These are phyloP conservation scores for Carallia brachiata DNA, from an alignment of 345 rosid genomes.

Conservation along the genomic window DNA sequence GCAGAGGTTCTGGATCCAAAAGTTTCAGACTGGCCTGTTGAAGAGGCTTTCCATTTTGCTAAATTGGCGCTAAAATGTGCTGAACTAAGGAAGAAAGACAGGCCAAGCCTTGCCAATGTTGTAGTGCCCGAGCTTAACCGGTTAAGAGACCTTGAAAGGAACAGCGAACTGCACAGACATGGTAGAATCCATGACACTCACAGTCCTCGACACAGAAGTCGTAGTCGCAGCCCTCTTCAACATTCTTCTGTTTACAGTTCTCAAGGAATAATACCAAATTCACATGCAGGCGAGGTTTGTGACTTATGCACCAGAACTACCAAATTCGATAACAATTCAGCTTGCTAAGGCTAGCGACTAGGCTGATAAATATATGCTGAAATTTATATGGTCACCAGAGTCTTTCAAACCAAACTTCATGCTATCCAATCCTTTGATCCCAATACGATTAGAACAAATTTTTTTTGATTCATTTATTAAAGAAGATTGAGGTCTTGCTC, in stretches of 20 bases:
- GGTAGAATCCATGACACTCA: too few relatives aligned
- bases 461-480: neutral
- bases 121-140: slow-evolving; percentile 71
- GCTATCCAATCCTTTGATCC: too few relatives aligned
- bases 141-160: slow-evolving; percentile 45
- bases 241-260: slow-evolving; percentile 8
- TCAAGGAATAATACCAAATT: slow-evolving; percentile 6
- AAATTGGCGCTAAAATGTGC: slow-evolving; percentile 59
- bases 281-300: slow-evolving; percentile 22
- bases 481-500: neutral
- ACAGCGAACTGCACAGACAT: slow-evolving; percentile 10
- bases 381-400: too few relatives aligned
- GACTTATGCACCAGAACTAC: neutral
- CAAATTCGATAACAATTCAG: too few relatives aligned
- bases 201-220: neutral
- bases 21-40: slow-evolving; percentile 72
- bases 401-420: too few relatives aligned
- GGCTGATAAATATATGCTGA: too few relatives aligned
- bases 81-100: slow-evolving; percentile 77
- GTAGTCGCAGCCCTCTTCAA: slow-evolving; percentile 3
- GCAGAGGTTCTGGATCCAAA: slow-evolving; percentile 59
- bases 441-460: too few relatives aligned
- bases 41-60: slow-evolving; percentile 59
- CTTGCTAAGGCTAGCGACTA: too few relatives aligned
- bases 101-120: slow-evolving; percentile 72